phyloP scores from a whole-genome alignment of 768 basidiomycete species.

The Leccinum ochraceum region DNA sequence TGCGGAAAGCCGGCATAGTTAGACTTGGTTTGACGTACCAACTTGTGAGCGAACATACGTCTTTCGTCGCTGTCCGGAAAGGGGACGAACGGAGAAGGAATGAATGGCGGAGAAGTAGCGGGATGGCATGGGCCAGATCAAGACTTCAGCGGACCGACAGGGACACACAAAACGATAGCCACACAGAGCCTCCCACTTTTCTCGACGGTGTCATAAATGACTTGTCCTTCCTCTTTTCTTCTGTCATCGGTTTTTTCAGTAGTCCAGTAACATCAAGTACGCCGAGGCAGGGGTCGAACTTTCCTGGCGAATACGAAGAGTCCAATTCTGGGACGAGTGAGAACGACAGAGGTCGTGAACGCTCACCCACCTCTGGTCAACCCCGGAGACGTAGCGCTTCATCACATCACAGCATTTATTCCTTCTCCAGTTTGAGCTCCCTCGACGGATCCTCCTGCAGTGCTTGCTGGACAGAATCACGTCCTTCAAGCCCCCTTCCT shows the following conservation, averaged over 20 bases:
- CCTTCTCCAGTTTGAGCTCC: conserved; percentile 53
- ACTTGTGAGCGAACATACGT: conserved; percentile 52
- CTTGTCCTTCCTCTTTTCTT: conserved; percentile 18
- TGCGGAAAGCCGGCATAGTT: conserved; percentile 47
- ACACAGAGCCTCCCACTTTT: conserved; percentile 5
- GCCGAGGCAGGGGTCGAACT: not conserved
- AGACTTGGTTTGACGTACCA: conserved; percentile 52
- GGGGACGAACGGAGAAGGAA: conserved; percentile 25
- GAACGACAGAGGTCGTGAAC: conserved; percentile 7
- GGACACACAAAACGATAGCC: not conserved
- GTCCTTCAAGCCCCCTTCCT: conserved; percentile 24
- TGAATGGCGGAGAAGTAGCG: conserved; percentile 1
- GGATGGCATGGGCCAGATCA: conserved; percentile 17
- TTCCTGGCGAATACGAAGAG: conserved; percentile 25
- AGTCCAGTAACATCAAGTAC: not conserved
- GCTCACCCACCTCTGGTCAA: not conserved
- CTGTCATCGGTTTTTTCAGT: conserved; percentile 15
- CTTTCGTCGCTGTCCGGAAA: conserved; percentile 55
- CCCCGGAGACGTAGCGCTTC: conserved; percentile 9
- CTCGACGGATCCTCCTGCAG: conserved; percentile 40
- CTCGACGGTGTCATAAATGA: conserved; percentile 22
- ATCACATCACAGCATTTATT: conserved; percentile 32
- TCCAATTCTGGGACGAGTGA: conserved; percentile 16
- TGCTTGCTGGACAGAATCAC: conserved; percentile 35
- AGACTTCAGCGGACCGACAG: conserved; percentile 10